Evolutionary conservation across 257 asterid genomes (phyloP), one percentile per base, ranked within the genome.

Genomic region (Anisodus tanguticus): DNA sequence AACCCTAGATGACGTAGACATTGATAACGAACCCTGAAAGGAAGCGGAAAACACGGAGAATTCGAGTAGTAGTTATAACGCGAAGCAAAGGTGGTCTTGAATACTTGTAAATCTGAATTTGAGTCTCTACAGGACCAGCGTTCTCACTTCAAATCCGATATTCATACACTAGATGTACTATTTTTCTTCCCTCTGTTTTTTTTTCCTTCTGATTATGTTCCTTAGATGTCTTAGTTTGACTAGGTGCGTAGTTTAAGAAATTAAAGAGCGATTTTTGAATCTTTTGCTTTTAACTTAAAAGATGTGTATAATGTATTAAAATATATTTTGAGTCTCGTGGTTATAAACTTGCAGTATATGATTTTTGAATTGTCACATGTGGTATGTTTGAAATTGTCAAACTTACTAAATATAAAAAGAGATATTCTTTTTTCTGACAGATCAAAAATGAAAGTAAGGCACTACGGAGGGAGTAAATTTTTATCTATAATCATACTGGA

Each of bases 91-190:
- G 86, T 96, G 98, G 98, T 90, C 98, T 72, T 96, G 99, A 93
- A 86, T 87, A 94, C 97, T 45, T 96, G 99, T 84, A 93, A 93
- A 82, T 90, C 92, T n/a, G 98, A 94, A 85, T 96, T 96, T 89
- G 98, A 96, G 84, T 96, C 99, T 64, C 98, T 96, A 43, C 89
- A 41, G 8, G 98, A 93, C 85, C 99, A 96, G 87, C 97, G 99
- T 26, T 89, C 91, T 60, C 99, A 96, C 89, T 96, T 96, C 88
- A 94, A 95, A 86, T 96, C 98, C 81, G 98, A 94, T 87, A 86
- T 96, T 85, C 99, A 96, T 86, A 97, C 98, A 58, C 90, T 96
- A 84, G 94, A 96, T 85, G 99, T 96, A 88, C 22, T 85, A 37
- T 49, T 31, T 35, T 77, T 31, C 39, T 35, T 58, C 54, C 57